These are phyloP conservation scores for Erigeron canadensis DNA, from an alignment of 129 eudicot genomes.

Conservation along the genomic window DNA sequence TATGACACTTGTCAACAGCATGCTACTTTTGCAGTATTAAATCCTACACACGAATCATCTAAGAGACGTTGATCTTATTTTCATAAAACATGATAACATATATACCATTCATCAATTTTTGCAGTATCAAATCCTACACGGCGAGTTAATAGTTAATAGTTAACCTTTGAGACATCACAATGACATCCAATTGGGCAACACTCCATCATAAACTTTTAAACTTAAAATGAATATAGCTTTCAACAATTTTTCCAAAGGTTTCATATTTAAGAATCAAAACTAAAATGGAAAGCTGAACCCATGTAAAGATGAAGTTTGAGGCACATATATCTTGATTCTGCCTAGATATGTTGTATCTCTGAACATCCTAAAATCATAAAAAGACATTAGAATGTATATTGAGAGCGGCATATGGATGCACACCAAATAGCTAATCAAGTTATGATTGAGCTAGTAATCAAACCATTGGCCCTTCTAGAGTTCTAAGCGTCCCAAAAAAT, in stretches of 20 bases:
- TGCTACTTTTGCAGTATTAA: conserved; percentile 56
- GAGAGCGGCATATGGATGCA: too few species aligned
- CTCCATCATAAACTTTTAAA: too few species aligned
- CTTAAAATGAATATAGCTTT: too few species aligned
- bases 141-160: too few species aligned
- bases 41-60: conserved; percentile 44
- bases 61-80: neutral
- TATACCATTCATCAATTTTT: too few species aligned
- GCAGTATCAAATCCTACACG: too few species aligned
- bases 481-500: conserved; percentile 75
- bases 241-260: too few species aligned
- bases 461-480: conserved; percentile 90
- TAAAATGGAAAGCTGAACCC: conserved; percentile 60
- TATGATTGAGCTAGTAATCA: conserved; percentile 69
- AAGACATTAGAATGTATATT: neutral
- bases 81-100: neutral
- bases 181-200: too few species aligned
- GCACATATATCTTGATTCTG: conserved; percentile 63
- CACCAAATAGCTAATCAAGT: conserved; percentile 12
- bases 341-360: conserved; percentile 45
- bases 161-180: too few species aligned
- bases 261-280: too few species aligned
- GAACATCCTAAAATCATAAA: conserved; percentile 43
- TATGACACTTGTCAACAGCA: conserved; percentile 83
- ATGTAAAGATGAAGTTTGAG: conserved; percentile 79